Evolutionary conservation across 1,284 basidiomycete species (phyloP).

Genomic region (Chalciporus sp.): DNA sequence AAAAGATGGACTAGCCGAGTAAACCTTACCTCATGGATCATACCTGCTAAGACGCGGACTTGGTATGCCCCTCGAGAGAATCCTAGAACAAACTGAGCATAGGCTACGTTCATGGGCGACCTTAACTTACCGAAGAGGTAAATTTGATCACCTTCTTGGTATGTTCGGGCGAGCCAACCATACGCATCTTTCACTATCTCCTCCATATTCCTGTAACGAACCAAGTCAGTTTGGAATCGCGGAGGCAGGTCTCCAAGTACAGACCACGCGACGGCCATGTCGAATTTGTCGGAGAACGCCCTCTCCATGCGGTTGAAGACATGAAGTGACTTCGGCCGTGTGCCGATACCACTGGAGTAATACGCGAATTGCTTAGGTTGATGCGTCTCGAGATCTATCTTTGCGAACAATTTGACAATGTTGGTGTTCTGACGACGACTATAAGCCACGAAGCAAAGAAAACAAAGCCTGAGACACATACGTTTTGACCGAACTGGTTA

Average conservation of each 20-base stretch:
- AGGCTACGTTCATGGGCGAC: neutral
- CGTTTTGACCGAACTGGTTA: slow-evolving; percentile 12
- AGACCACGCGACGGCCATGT: slow-evolving; percentile 32
- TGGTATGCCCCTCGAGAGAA: slow-evolving; percentile 50
- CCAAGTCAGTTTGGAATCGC: neutral
- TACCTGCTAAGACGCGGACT: slow-evolving; percentile 40
- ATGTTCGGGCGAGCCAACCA: slow-evolving; percentile 42
- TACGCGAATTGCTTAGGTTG: slow-evolving; percentile 25
- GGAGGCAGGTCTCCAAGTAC: neutral
- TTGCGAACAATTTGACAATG: slow-evolving; percentile 29
- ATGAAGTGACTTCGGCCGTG: slow-evolving; percentile 23
- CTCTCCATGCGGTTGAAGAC: slow-evolving; percentile 9
- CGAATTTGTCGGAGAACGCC: slow-evolving; percentile 13
- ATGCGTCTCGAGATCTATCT: slow-evolving; percentile 16
- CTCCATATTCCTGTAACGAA: slow-evolving; percentile 6
- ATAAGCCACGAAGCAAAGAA: neutral
- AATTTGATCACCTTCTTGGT: slow-evolving; percentile 41
- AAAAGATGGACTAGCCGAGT: neutral
- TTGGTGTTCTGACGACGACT: slow-evolving; percentile 28
- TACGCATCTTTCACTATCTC: slow-evolving; percentile 37
- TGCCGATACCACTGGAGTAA: slow-evolving; percentile 40
- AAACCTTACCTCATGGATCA: slow-evolving; percentile 38
- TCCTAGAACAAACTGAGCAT: slow-evolving; percentile 27
- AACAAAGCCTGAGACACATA: neutral
- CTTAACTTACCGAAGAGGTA: slow-evolving; percentile 42